These are phyloP conservation scores for Cyberlindnera misumaiensis DNA, from an alignment of 805 yeast genomes.

Conservation along the genomic window DNA sequence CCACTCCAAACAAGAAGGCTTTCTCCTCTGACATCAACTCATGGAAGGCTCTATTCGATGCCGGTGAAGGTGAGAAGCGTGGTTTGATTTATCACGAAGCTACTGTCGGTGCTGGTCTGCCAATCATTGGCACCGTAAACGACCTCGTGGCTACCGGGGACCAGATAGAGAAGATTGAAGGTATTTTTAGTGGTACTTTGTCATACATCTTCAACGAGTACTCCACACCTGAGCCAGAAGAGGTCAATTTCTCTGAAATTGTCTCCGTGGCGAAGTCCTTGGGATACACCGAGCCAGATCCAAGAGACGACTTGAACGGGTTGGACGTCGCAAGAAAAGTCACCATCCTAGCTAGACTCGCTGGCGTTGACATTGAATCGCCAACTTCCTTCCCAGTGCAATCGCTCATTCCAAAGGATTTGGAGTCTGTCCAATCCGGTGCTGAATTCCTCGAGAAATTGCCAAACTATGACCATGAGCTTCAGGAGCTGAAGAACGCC, in stretches of 20 bases:
- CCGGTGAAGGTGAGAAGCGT: constrained; percentile 43
- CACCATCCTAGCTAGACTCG: constrained; percentile 87
- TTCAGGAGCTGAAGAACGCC: constrained; percentile 68
- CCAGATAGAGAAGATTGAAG: constrained; percentile 84
- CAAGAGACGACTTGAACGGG: constrained; percentile 97
- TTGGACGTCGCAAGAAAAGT: constrained; percentile 98
- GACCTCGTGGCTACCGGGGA: constrained; percentile 93
- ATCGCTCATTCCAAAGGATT: constrained; percentile 81
- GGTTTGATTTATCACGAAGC: constrained; percentile 94
- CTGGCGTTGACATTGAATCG: constrained; percentile 79
- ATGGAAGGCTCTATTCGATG: constrained; percentile 70
- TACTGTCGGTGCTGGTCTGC: constrained; percentile 97
- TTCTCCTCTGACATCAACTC: constrained; percentile 69
- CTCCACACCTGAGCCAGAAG: constrained; percentile 58
- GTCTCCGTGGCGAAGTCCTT: constrained; percentile 81
- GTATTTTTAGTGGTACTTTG: constrained; percentile 92
- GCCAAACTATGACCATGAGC: constrained; percentile 76
- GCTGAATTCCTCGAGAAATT: constrained; percentile 74
- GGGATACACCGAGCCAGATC: constrained; percentile 99
- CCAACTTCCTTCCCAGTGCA: constrained; percentile 93
- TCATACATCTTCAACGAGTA: constrained; percentile 93
- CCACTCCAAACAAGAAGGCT: constrained; percentile 98
- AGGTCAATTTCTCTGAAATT: constrained; percentile 79
- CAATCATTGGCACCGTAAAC: constrained; percentile 80
- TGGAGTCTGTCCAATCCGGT: constrained; percentile 67